phyloP scores from a whole-genome alignment of 768 basidiomycete genomes.

The Termitomyces sp. region DNA sequence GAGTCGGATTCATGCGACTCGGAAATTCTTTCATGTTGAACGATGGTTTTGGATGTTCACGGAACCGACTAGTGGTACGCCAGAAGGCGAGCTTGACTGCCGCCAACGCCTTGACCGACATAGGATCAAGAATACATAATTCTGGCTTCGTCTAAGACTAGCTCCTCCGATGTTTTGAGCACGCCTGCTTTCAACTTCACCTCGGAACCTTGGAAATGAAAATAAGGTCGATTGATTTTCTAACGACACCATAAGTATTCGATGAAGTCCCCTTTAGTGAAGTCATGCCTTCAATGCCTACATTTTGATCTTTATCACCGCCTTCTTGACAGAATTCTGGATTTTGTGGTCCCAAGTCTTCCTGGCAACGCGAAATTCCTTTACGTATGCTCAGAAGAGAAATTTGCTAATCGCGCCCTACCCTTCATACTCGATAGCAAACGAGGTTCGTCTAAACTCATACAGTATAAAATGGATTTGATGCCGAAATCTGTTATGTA shows the following conservation, averaged over 20 bases:
- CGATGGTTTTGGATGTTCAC: neutral
- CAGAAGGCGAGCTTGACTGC: neutral
- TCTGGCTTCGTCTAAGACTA: neutral
- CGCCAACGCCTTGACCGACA: neutral
- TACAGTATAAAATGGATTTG: neutral
- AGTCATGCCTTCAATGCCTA: neutral
- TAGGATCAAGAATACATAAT: neutral
- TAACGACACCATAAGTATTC: neutral
- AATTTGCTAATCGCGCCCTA: neutral
- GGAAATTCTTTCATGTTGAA: neutral
- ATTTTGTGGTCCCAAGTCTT: neutral
- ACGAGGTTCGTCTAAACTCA: neutral
- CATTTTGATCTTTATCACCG: neutral
- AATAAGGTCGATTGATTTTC: neutral
- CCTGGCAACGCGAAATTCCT: neutral
- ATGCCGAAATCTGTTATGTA: neutral
- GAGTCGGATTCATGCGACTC: conserved; percentile 6
- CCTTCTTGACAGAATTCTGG: neutral
- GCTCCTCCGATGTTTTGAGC: neutral
- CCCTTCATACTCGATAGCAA: neutral
- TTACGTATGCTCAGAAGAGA: conserved; percentile 1
- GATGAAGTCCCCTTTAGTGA: neutral
- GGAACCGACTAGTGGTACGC: neutral
- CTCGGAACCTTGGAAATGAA: neutral
- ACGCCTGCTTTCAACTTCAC: neutral